Evolutionary conservation across 2,329 filamentous ascomycete species (phyloP).

Genomic region (Scedosporium apiospermum): DNA sequence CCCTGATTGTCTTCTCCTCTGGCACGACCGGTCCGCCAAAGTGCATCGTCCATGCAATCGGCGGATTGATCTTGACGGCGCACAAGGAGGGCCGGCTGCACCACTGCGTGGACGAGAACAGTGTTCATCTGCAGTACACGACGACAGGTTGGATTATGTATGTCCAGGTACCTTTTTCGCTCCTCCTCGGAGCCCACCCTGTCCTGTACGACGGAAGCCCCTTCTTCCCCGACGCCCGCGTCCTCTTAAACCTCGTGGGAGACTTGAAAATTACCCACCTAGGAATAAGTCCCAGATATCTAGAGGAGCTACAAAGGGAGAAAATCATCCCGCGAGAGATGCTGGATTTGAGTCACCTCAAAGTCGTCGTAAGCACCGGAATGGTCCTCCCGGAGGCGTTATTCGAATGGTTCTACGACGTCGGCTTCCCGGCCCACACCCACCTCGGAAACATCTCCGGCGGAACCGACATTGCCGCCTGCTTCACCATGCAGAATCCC

Average conservation of each 20-base stretch:
- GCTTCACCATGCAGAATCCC: conserved; percentile 57
- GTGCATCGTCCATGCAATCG: conserved; percentile 72
- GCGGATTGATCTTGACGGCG: conserved; percentile 47
- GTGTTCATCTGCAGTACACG: conserved; percentile 44
- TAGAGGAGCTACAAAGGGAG: conserved; percentile 61
- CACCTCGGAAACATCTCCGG: conserved; percentile 69
- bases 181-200: conserved; percentile 50
- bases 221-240: conserved; percentile 57
- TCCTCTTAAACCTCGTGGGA: conserved; percentile 53
- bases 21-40: conserved; percentile 80
- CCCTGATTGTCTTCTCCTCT: conserved; percentile 68
- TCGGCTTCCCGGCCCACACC: conserved; percentile 55
- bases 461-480: conserved; percentile 63
- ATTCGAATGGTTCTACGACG: conserved; percentile 71
- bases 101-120: conserved; percentile 27
- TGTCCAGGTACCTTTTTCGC: conserved; percentile 45
- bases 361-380: conserved; percentile 60
- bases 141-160: conserved; percentile 90
- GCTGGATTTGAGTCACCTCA: conserved; percentile 52
- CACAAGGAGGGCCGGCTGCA: conserved; percentile 51
- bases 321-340: conserved; percentile 52
- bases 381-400: conserved; percentile 72
- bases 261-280: conserved; percentile 61
- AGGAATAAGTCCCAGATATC: conserved; percentile 67
- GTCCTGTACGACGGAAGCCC: conserved; percentile 80